phyloP scores from a whole-genome alignment of 2,329 filamentous ascomycete genomes.

The Lachnellula hyalina region DNA sequence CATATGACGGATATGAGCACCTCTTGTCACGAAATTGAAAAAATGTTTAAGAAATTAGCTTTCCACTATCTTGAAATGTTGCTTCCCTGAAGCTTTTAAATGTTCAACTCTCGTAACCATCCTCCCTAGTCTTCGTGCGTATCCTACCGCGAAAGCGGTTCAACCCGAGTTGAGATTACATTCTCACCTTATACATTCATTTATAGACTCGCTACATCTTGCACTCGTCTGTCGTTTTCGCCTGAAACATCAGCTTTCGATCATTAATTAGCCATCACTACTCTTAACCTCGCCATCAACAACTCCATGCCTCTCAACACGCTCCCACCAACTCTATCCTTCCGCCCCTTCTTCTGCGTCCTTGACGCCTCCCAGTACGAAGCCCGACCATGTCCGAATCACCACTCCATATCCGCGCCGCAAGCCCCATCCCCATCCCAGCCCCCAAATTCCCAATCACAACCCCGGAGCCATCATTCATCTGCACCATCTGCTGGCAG shows the following conservation, averaged over 20 bases:
- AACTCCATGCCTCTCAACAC: constrained; percentile 4
- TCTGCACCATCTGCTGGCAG: constrained; percentile 53
- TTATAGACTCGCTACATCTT: background rate
- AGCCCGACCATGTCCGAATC: background rate
- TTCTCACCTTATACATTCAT: too few species aligned
- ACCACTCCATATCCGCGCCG: background rate
- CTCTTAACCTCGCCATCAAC: background rate
- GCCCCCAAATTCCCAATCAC: background rate
- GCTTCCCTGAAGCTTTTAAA: background rate
- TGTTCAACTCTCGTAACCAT: background rate
- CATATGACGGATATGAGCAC: background rate
- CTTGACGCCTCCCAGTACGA: background rate
- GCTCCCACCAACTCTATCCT: constrained; percentile 1
- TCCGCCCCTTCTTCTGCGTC: constrained; percentile 1
- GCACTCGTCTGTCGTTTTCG: background rate
- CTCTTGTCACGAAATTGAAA: background rate
- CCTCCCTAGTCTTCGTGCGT: background rate
- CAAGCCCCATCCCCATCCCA: background rate
- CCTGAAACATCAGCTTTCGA: background rate
- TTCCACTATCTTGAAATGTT: constrained; percentile 2
- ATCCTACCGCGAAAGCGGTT: background rate
- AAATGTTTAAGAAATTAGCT: background rate
- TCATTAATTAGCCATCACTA: background rate
- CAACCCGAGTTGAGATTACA: background rate
- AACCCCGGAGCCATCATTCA: constrained; percentile 34